Evolutionary conservation across 2,329 filamentous ascomycete genomes (phyloP).

Genomic region (Talaromyces verruculosus): DNA sequence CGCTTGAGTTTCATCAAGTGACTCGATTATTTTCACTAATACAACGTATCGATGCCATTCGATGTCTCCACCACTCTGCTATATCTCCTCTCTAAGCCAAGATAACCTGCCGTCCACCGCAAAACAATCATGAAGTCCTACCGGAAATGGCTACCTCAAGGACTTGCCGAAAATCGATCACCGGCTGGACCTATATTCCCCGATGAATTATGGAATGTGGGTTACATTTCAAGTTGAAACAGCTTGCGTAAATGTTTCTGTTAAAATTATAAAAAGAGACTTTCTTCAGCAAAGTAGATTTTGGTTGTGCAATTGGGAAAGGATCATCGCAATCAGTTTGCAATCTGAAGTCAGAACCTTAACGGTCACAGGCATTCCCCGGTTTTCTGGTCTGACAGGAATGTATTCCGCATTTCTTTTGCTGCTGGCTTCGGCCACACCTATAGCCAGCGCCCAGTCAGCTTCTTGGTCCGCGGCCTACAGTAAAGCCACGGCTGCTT

Average conservation of each 20-base stretch:
- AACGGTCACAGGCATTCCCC: background rate
- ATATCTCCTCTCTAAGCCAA: background rate
- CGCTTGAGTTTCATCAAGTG: background rate
- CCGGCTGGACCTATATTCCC: constrained; percentile 14
- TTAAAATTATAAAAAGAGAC: background rate
- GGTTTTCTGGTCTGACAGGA: background rate
- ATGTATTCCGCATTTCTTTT: background rate
- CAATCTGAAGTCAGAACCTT: background rate
- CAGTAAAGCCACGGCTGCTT: constrained; percentile 70
- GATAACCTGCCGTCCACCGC: background rate
- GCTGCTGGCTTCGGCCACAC: background rate
- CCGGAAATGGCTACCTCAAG: background rate
- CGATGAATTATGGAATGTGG: background rate
- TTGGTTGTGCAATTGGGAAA: background rate
- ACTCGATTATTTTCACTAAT: background rate
- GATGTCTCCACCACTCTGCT: too few species aligned
- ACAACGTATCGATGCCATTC: background rate
- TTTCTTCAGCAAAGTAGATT: background rate
- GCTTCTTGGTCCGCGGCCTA: constrained; percentile 71
- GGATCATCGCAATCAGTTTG: background rate
- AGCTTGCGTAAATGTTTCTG: background rate
- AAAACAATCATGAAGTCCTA: background rate
- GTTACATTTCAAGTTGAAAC: background rate
- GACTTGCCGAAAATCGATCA: background rate
- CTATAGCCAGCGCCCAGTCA: constrained; percentile 2